phyloP scores from a whole-genome alignment of 495 filamentous ascomycete species.

The Lasiosphaeria hispida region DNA sequence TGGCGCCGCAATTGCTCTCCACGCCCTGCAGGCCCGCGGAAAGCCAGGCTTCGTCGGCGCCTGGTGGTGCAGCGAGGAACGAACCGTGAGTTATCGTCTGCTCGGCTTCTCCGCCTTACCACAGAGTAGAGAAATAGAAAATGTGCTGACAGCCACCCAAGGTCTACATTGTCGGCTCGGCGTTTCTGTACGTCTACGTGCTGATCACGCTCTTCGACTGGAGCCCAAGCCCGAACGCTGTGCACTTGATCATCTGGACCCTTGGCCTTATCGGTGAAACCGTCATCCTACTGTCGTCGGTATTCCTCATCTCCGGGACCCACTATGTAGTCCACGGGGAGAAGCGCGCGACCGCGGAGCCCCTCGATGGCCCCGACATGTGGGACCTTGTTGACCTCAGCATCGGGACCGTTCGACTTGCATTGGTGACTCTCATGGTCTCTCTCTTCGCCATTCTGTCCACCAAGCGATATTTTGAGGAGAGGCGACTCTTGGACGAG shows the following conservation, averaged over 20 bases:
- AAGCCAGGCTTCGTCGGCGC: background rate
- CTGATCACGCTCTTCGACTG: slow-evolving; percentile 80
- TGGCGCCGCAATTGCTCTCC: slow-evolving; percentile 69
- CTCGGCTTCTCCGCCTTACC: background rate
- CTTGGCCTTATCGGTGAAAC: slow-evolving; percentile 66
- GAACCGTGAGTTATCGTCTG: slow-evolving; percentile 61
- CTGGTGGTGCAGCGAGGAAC: slow-evolving; percentile 90
- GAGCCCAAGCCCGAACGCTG: slow-evolving; percentile 65
- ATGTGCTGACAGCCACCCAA: slow-evolving; percentile 32
- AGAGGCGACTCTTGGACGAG: slow-evolving; percentile 39
- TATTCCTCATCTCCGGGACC: slow-evolving; percentile 57
- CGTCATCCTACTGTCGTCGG: slow-evolving; percentile 61
- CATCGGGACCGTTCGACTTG: slow-evolving; percentile 43
- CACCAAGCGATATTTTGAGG: slow-evolving; percentile 28
- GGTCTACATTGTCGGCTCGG: slow-evolving; percentile 77
- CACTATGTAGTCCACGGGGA: slow-evolving; percentile 48
- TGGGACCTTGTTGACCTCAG: slow-evolving; percentile 54
- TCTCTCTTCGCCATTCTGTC: slow-evolving; percentile 40
- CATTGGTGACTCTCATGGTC: slow-evolving; percentile 34
- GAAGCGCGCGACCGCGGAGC: slow-evolving; percentile 17
- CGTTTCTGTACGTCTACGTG: slow-evolving; percentile 55
- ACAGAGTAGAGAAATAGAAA: background rate
- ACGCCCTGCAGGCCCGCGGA: slow-evolving; percentile 65
- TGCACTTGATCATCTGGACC: slow-evolving; percentile 73
- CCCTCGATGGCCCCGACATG: slow-evolving; percentile 25